Evolutionary conservation across 163 green algal genomes (phyloP).

Genomic region (Volvox carteri): DNA sequence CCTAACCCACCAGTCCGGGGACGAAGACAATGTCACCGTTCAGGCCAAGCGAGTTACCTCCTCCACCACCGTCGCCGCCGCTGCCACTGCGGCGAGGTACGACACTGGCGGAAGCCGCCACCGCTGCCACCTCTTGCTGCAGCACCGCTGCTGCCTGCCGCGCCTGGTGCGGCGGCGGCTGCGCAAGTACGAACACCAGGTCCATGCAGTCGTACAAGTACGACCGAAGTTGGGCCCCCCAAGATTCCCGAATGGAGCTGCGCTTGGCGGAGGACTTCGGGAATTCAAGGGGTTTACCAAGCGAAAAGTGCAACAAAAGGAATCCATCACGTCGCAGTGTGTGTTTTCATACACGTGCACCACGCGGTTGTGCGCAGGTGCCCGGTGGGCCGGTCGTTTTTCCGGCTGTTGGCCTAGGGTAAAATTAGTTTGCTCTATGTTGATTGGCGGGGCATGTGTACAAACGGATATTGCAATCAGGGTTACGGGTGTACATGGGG

Average conservation of each 20-base stretch:
- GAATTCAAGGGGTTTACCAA: no score
- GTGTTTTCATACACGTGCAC: no score
- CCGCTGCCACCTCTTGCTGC: background rate
- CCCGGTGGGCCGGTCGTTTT: no score
- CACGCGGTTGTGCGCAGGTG: no score
- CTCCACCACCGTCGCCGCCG: background rate
- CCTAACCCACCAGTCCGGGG: slow-evolving; percentile 19
- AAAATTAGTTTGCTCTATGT: no score
- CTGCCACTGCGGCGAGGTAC: background rate
- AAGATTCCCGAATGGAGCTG: background rate
- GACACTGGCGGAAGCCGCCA: background rate
- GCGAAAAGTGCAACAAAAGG: no score
- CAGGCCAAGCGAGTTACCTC: no score
- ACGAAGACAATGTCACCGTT: slow-evolving; percentile 49
- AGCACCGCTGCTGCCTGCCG: background rate
- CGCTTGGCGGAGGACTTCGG: slow-evolving; percentile 6
- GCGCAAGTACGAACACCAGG: slow-evolving; percentile 42
- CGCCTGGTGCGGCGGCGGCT: slow-evolving; percentile 1
- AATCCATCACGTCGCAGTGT: no score
- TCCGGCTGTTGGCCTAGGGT: no score
- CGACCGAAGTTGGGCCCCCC: slow-evolving; percentile 3
- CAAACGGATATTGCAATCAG: no score
- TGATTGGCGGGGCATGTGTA: no score
- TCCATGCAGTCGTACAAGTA: slow-evolving; percentile 29
- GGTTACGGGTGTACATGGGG: no score